phyloP scores from a whole-genome alignment of 305 asterid species.

The Ruellia speciosa region DNA sequence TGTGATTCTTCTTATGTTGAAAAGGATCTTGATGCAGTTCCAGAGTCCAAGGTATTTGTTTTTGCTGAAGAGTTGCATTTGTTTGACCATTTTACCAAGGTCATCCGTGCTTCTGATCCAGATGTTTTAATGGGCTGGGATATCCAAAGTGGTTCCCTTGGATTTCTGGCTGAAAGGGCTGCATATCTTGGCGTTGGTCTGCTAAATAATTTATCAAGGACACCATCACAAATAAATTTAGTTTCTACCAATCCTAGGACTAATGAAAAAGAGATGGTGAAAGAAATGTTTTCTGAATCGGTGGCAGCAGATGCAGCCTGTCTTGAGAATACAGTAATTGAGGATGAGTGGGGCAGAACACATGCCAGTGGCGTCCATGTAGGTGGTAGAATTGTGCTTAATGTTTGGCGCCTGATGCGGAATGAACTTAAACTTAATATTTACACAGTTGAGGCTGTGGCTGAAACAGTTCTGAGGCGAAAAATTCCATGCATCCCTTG shows the following conservation, averaged over 20 bases:
- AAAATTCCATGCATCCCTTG: conserved; percentile 70
- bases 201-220: conserved; percentile 70
- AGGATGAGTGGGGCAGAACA: conserved; percentile 99
- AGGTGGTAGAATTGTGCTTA: conserved; percentile 90
- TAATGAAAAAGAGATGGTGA: conserved; percentile 34
- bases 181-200: conserved; percentile 74
- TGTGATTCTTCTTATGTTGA: conserved; percentile 31
- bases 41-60: conserved; percentile 43
- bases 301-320: conserved; percentile 35
- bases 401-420: conserved; percentile 92
- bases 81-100: conserved; percentile 51
- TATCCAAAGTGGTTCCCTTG: conserved; percentile 90
- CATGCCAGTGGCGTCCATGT: conserved; percentile 97
- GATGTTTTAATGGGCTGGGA: conserved; percentile 97
- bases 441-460: conserved; percentile 84
- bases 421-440: conserved; percentile 81
- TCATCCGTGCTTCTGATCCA: conserved; percentile 59
- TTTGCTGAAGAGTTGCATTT: conserved; percentile 56
- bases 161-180: conserved; percentile 96
- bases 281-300: conserved; percentile 38
- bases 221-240: conserved; percentile 41
- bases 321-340: conserved; percentile 53
- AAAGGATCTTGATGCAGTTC: conserved; percentile 60
- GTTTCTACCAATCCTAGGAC: conserved; percentile 32
- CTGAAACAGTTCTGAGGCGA: conserved; percentile 79